phyloP scores from a whole-genome alignment of 2,329 filamentous ascomycete genomes.

The Penicillium frequentans region DNA sequence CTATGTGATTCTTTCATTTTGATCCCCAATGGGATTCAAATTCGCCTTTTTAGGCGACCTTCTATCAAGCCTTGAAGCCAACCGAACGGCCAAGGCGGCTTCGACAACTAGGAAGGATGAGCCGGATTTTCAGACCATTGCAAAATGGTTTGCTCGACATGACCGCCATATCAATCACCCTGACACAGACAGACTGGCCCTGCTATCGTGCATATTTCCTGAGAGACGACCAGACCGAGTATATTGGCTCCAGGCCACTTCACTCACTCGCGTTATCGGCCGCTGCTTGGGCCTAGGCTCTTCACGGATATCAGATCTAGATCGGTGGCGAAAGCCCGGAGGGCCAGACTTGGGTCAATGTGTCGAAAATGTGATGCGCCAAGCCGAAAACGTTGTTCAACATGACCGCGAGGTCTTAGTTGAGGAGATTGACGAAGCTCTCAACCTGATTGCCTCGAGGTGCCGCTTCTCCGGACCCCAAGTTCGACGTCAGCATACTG shows the following conservation, averaged over 20 bases:
- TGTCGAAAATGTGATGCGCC: conserved; percentile 63
- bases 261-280: conserved; percentile 66
- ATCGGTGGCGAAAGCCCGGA: conserved; percentile 60
- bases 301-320: conserved; percentile 61
- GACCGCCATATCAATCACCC: conserved; percentile 57
- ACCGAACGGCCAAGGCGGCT: conserved; percentile 38
- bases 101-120: conserved; percentile 29
- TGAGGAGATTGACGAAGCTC: conserved; percentile 68
- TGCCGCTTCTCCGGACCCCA: conserved; percentile 70
- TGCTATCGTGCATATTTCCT: conserved; percentile 75
- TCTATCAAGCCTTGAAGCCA: conserved; percentile 64
- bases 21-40: conserved; percentile 43
- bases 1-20: neutral
- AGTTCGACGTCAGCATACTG: conserved; percentile 48
- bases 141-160: conserved; percentile 69
- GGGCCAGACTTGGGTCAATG: conserved; percentile 71
- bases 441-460: conserved; percentile 67
- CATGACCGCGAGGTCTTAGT: conserved; percentile 56
- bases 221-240: conserved; percentile 75
- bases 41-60: conserved; percentile 75
- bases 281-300: conserved; percentile 65
- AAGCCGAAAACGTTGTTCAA: conserved; percentile 53
- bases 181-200: conserved; percentile 59
- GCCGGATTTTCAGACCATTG: conserved; percentile 49
- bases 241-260: conserved; percentile 65